Base-by-base conservation (phyloP, 2,329 filamentous ascomycete genomes). In the Ceratocystis albifundus region DNA sequence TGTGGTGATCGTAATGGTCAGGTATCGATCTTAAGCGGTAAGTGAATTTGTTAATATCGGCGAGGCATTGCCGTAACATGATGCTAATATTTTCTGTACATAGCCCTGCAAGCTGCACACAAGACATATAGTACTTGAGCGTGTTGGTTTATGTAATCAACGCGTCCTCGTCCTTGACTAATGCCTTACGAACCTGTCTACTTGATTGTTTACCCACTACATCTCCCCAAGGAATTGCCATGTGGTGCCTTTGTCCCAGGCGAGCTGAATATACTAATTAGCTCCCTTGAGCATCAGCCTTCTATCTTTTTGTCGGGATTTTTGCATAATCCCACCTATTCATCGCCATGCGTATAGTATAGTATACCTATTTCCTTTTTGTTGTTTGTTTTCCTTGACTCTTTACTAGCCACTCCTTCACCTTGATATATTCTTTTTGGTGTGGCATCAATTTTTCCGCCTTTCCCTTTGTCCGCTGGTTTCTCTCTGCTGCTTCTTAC, bases 1-100 rank as follows among this genome's bases (percentile, higher is more conserved):
- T 87, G 85, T 69, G 83, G 84, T 73, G 84, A 85, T 73, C 79
- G 84, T 65, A 75, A 77, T 30, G 82, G 83, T 12, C 84, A 87
- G 74, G 73, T 77, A 67, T 78, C 78, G 65, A 76, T 84, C 44
- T 72, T 87, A 65, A 75, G 78, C 62, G 77, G 82, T 84, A 74
- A 78, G 81, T 78, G 28, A 45, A 45, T 65, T 22, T 1, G 20
- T 17, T 62, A 12, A 10, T 25, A 17, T 4, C 36, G 36, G 10
- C 10, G 10, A 41, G 10, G 12, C 36, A 41, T 41, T 32, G n/a
- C n/a, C n/a, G 62, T 64, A 25, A 22, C 22, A 17, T 44, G n/a
- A 53, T 36, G 25, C 62, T 66, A 64, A 65, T 53, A 69, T 48
- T 65, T 59, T 30, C 10, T 64, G 48, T 66, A 5, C 65, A 63